Evolutionary conservation across 177 flowering plant genomes (phyloP).

Genomic region (Telopea speciosissima): DNA sequence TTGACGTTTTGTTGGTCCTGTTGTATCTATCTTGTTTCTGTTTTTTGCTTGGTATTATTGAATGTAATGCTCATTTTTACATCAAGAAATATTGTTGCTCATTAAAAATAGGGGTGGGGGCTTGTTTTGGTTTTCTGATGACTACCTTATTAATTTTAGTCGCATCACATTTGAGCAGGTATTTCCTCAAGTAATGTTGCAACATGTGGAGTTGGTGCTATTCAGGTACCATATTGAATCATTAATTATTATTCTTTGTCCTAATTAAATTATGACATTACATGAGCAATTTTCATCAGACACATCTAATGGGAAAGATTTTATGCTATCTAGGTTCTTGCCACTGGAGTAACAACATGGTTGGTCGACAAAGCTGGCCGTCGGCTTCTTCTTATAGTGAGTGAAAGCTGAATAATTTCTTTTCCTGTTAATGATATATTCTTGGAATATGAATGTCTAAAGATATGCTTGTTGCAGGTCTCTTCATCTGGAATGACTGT

Average conservation of each 20-base stretch:
- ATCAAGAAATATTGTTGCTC: background rate
- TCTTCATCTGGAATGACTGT: conserved; percentile 77
- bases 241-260: background rate
- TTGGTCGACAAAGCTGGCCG: conserved; percentile 90
- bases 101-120: background rate
- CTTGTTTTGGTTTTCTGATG: too few relatives aligned
- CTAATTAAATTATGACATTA: background rate
- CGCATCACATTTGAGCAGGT: conserved; percentile 42
- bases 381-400: conserved; percentile 71
- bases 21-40: too few relatives aligned
- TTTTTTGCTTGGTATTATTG: too few relatives aligned
- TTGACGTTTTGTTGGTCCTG: too few relatives aligned
- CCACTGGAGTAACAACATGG: conserved; percentile 76
- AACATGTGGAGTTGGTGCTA: conserved; percentile 68
- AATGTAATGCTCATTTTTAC: background rate
- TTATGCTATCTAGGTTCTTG: conserved; percentile 50
- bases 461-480: conserved; percentile 33
- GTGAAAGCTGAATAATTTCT: conserved; percentile 19
- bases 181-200: conserved; percentile 66
- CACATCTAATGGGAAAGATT: conserved; percentile 7
- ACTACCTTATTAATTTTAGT: conserved; percentile 1
- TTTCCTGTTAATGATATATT: background rate
- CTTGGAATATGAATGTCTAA: background rate
- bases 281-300: conserved; percentile 1
- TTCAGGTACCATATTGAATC: conserved; percentile 54